Evolutionary conservation across 1,139 yeast genomes (phyloP).

Genomic region (Geotrichum europaeum): DNA sequence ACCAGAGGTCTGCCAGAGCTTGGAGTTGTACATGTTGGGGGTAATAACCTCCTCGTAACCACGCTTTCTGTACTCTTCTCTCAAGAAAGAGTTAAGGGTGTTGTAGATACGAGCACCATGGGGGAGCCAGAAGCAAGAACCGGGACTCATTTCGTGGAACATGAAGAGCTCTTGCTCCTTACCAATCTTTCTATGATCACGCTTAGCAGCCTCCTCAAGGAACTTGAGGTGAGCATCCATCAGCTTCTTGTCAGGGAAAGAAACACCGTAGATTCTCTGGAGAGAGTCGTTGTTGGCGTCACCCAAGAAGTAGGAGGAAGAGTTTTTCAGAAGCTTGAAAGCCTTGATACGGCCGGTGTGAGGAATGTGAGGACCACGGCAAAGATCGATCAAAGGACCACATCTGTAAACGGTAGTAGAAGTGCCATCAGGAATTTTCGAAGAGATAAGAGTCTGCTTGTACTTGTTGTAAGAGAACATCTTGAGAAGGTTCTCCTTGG

Average conservation of each 20-base stretch:
- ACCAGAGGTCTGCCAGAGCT: conserved; percentile 96
- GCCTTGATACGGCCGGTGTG: conserved; percentile 97
- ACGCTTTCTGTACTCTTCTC: conserved; percentile 78
- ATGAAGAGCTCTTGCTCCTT: conserved; percentile 91
- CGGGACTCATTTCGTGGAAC: conserved; percentile 96
- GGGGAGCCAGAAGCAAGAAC: conserved; percentile 94
- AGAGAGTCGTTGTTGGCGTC: conserved; percentile 88
- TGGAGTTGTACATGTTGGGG: conserved; percentile 93
- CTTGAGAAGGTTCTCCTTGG: conserved; percentile 83
- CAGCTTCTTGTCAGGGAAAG: conserved; percentile 96
- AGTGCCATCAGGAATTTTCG: conserved; percentile 93
- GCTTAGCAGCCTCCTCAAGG: conserved; percentile 91
- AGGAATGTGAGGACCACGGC: conserved; percentile 98
- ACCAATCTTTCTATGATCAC: conserved; percentile 97
- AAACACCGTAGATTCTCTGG: conserved; percentile 96
- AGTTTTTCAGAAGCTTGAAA: conserved; percentile 88
- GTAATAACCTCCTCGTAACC: conserved; percentile 97
- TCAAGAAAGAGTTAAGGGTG: conserved; percentile 68
- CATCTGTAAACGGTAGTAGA: conserved; percentile 96
- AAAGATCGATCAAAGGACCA: conserved; percentile 94
- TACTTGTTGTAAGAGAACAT: conserved; percentile 96
- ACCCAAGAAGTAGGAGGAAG: conserved; percentile 94
- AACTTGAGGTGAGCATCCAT: conserved; percentile 95
- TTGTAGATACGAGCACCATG: conserved; percentile 96
- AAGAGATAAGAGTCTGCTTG: conserved; percentile 79